phyloP scores from a whole-genome alignment of 2,329 filamentous ascomycete genomes.

The Fusarium siculi region DNA sequence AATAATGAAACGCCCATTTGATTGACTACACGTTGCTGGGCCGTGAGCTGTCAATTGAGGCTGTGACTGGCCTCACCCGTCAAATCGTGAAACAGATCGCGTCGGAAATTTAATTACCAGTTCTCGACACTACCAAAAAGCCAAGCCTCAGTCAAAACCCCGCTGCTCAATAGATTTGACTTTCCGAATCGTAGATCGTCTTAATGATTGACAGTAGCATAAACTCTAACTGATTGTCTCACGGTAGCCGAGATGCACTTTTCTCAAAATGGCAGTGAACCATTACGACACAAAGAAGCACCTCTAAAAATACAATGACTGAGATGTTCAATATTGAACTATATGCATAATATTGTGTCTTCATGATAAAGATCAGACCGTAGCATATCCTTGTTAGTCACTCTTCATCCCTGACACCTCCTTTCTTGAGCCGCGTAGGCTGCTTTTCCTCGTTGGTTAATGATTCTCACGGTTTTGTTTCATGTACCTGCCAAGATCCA shows the following conservation, averaged over 20 bases:
- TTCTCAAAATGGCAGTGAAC: constrained; percentile 8
- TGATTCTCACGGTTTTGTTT: constrained; percentile 33
- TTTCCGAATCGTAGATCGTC: background rate
- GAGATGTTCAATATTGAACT: background rate
- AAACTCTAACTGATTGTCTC: background rate
- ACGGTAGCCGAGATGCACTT: background rate
- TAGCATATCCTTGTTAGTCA: constrained; percentile 7
- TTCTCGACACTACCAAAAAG: background rate
- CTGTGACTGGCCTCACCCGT: background rate
- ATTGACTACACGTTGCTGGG: background rate
- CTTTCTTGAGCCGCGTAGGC: constrained; percentile 33
- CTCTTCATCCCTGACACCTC: constrained; percentile 21
- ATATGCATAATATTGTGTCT: background rate
- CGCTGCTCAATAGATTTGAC: background rate
- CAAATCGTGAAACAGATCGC: background rate
- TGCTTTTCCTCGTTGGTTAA: constrained; percentile 27
- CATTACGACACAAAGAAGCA: background rate
- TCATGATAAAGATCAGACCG: background rate
- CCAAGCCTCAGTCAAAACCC: background rate
- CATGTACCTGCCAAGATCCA: constrained; percentile 26
- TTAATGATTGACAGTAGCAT: background rate
- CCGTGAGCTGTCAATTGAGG: background rate
- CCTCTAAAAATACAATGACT: background rate
- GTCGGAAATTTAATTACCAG: constrained; percentile 6
- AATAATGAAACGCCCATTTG: too few relatives aligned